Evolutionary conservation across 345 rosid genomes (phyloP), one percentile per base, ranked within the genome.

Genomic region (Microthlaspi erraticum): DNA sequence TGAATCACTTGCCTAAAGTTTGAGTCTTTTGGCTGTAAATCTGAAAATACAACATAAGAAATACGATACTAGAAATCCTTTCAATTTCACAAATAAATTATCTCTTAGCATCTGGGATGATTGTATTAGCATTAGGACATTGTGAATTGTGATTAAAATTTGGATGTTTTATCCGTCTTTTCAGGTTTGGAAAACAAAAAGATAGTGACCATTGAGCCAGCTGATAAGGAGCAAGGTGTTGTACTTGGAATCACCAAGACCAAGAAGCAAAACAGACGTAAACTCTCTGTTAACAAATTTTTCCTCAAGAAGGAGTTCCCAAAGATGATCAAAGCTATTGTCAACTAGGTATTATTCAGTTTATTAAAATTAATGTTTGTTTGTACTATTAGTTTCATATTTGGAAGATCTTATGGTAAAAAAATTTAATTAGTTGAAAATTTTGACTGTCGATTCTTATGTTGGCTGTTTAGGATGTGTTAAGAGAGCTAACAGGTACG

Each of bases 271-370:
- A 85, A 85, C 84, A 84, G 82, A 49, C 96, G 91, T 34, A 49
- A 84, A n/a, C 57, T 76, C 45, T 73, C 82, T 68, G 80, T 84
- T 69, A 87, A 86, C 76, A 90, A 83, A 66, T 86, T 84, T 66
- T 81, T 76, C 60, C 77, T 87, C 83, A 86, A 80, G 80, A 89
- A 87, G 81, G 91, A 86, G 66, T 87, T 90, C 78, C 73, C 81
- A 0, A 73, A 87, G 72, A 86, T 90, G 93, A 83, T 86, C 2
- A 90, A 90, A 78, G 89, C n/a, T n/a, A n/a, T 87, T 38, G 66
- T 42, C 31, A 90, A 84, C 38, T 93, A 90, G 91, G 89, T 90
- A 75, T 36, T 12, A n/a, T 19, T 37, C 20, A 1, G 1, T 55
- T 48, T 34, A 7, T 36, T 51, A 41, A 5, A 19, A 26, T 42